Conservation (phyloP, 345 rosid genomes). For the Euclidium syriacum region DNA sequence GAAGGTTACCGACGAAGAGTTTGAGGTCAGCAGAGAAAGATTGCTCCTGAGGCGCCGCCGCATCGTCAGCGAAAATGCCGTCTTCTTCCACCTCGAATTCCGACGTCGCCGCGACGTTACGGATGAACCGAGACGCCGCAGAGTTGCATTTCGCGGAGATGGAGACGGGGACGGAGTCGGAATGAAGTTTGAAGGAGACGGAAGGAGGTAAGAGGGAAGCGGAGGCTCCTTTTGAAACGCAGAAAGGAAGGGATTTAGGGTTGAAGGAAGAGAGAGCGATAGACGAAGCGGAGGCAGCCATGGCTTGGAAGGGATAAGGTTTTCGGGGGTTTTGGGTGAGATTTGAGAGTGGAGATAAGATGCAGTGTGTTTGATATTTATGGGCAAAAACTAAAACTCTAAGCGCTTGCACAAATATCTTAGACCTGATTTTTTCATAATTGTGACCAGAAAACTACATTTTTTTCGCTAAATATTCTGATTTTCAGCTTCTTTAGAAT, state of each 20-base stretch:
- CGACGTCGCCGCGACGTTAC: slow-evolving; percentile 55
- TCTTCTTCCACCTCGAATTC: slow-evolving; percentile 68
- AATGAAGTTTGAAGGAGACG: slow-evolving; percentile 34
- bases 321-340: slow-evolving; percentile 5
- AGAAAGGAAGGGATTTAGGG: slow-evolving; percentile 41
- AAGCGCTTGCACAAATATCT: not conserved
- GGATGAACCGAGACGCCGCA: slow-evolving; percentile 44
- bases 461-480: not conserved
- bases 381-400: not conserved
- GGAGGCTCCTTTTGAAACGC: slow-evolving; percentile 36
- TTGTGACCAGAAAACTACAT: not conserved
- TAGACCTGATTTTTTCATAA: not conserved
- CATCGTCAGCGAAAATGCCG: slow-evolving; percentile 38
- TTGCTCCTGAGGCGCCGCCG: slow-evolving; percentile 23
- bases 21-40: slow-evolving; percentile 71
- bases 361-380: slow-evolving; percentile 12
- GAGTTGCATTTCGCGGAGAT: slow-evolving; percentile 20
- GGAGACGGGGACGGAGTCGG: slow-evolving; percentile 38
- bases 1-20: slow-evolving; percentile 94
- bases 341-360: slow-evolving; percentile 26
- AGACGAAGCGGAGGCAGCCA: slow-evolving; percentile 69
- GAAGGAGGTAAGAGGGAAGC: slow-evolving; percentile 34
- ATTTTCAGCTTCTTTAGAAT: not conserved
- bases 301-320: slow-evolving; percentile 42
- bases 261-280: slow-evolving; percentile 55